Evolutionary conservation across 805 yeast genomes (phyloP), one percentile per base, ranked within the genome.

Genomic region (Pichia nakasei): DNA sequence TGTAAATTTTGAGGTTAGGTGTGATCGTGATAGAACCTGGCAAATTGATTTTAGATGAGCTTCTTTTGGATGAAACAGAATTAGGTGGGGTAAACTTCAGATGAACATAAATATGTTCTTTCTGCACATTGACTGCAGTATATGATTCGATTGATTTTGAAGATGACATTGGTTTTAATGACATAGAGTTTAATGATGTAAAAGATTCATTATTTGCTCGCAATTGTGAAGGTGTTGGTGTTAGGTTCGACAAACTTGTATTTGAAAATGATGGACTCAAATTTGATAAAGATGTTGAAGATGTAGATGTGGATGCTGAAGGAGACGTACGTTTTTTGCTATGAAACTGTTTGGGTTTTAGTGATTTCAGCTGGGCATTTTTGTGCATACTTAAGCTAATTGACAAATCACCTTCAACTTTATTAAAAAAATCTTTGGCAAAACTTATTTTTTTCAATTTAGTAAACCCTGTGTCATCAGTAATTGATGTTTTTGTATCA

Each of bases 1-100:
- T 51, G 17, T 52, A 44, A 3, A 48, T 43, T 35, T 39, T 39
- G 22, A 54, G 41, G 21, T 27, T 33, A 9, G 57, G 55, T 5
- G 45, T 41, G 5, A 54, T 24, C 1, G 44, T 20, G 6, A 51
- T 36, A 2, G 36, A 21, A 3, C 41, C n/a, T 35, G 54, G 54
- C 37, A 49, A 43, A 7, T 22, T 13, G 6, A 46, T 11, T 27
- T 37, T 47, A n/a, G 37, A 41, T 20, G 39, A 20, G n/a, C 29
- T 41, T 42, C n/a, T 39, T 7, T 22, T 36, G 4, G 41, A 9
- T 2, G 38, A 35, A 13, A 15, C 15, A 29, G 32, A 29, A 15
- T 29, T 29, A 7, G 32, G 17, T 15, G 32, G 32, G 21, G 21
- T 46, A 39, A 50, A 47, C 22, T 38, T n/a, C 3, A 50, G 19